These are phyloP conservation scores for Sonneratia alba DNA, from an alignment of 345 rosid species.

Conservation along the genomic window DNA sequence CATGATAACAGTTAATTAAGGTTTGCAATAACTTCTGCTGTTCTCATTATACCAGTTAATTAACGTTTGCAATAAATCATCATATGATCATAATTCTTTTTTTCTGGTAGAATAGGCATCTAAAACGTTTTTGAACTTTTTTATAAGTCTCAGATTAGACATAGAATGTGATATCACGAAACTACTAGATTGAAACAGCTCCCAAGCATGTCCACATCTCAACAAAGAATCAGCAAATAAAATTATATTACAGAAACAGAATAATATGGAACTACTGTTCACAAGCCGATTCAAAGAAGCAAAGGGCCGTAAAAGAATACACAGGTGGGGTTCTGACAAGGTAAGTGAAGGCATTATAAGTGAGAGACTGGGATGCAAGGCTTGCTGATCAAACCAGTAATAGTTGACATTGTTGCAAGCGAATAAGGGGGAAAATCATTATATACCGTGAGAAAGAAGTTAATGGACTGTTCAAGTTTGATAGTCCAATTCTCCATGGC, in stretches of 20 bases:
- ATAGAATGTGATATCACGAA: background rate
- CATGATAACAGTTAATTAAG: background rate
- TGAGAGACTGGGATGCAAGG: background rate
- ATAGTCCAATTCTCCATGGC: slow-evolving; percentile 44
- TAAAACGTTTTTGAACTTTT: background rate
- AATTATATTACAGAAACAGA: background rate
- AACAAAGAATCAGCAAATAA: background rate
- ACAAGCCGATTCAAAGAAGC: background rate
- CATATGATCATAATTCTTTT: background rate
- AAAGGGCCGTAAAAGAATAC: background rate
- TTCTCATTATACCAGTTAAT: background rate
- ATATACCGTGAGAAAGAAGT: slow-evolving; percentile 71
- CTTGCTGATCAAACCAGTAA: background rate
- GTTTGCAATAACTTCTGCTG: background rate
- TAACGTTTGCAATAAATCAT: background rate
- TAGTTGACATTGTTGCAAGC: background rate
- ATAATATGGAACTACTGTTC: background rate
- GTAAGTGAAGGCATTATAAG: background rate
- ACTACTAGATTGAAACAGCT: background rate
- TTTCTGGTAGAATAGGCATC: background rate
- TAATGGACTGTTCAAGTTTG: slow-evolving; percentile 66
- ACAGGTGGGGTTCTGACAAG: background rate
- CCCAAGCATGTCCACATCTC: background rate
- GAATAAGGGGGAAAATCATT: background rate
- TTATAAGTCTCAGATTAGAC: background rate